Evolutionary conservation across 1,284 basidiomycete genomes (phyloP).

Genomic region (Peniophora sp.): DNA sequence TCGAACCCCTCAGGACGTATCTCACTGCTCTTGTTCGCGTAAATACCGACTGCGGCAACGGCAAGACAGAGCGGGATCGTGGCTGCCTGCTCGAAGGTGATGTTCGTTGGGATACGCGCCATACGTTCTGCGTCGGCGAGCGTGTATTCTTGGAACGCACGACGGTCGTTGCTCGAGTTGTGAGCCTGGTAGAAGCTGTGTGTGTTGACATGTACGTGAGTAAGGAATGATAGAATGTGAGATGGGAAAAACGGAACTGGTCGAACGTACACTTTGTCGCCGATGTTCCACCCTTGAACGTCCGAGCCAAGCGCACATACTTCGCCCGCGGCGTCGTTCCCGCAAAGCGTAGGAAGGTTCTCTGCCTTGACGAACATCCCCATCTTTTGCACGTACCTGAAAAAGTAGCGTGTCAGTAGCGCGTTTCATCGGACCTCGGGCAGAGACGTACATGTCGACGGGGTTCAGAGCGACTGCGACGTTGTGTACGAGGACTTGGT

Average conservation of each 20-base stretch:
- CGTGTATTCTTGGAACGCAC: conserved; percentile 18
- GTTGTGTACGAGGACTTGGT: conserved; percentile 34
- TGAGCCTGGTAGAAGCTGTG: conserved; percentile 14
- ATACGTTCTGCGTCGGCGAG: conserved; percentile 7
- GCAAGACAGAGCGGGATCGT: conserved; percentile 12
- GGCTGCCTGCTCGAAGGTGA: conserved; percentile 15
- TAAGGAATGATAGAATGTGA: neutral
- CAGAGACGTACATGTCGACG: conserved; percentile 30
- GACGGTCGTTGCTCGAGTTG: conserved; percentile 6
- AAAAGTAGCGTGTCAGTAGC: too few species aligned
- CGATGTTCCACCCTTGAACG: conserved; percentile 25
- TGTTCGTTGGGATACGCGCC: conserved; percentile 11
- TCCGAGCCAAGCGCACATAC: conserved; percentile 30
- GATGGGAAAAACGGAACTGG: neutral
- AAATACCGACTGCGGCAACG: conserved; percentile 12
- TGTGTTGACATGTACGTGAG: neutral
- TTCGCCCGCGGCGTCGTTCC: conserved; percentile 34
- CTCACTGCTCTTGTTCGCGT: neutral
- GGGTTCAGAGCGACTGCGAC: conserved; percentile 31
- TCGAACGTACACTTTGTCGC: conserved; percentile 33
- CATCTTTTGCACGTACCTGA: conserved; percentile 24
- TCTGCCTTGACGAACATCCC: conserved; percentile 8
- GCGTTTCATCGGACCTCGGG: too few species aligned
- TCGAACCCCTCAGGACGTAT: conserved; percentile 4
- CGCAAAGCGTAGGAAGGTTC: conserved; percentile 31